These are phyloP conservation scores for Tulasnella sp. DNA, from an alignment of 768 basidiomycete genomes.

Conservation along the genomic window DNA sequence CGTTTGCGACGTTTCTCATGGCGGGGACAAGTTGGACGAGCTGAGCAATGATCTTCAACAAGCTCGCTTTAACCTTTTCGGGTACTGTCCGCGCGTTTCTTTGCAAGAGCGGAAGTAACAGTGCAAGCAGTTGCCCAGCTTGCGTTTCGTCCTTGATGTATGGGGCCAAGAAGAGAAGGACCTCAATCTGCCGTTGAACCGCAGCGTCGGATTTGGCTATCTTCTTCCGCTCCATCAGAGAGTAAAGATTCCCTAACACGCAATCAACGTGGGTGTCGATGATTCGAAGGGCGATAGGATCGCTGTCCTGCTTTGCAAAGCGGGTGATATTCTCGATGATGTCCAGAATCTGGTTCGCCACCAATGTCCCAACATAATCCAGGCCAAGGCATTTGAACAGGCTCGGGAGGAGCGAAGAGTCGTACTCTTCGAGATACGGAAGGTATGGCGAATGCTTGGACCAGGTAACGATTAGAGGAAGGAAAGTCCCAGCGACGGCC, in stretches of 20 bases:
- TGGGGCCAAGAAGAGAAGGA: conserved; percentile 78
- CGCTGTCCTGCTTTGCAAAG: conserved; percentile 57
- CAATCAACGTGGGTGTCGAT: conserved; percentile 42
- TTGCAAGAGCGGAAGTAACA: conserved; percentile 80
- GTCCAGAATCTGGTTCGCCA: conserved; percentile 81
- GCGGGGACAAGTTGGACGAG: conserved; percentile 70
- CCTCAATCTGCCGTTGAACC: conserved; percentile 76
- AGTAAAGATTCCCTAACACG: conserved; percentile 69
- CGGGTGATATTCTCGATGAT: conserved; percentile 69
- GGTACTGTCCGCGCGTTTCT: conserved; percentile 74
- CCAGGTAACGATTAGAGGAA: conserved; percentile 86
- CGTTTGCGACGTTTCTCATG: conserved; percentile 52
- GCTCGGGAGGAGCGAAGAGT: conserved; percentile 69
- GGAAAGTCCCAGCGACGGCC: conserved; percentile 83
- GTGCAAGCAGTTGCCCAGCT: conserved; percentile 67
- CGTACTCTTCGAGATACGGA: conserved; percentile 69
- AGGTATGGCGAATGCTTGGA: conserved; percentile 60
- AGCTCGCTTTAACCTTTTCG: conserved; percentile 83
- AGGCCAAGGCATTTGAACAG: conserved; percentile 81
- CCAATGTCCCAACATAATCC: conserved; percentile 82
- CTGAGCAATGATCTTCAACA: conserved; percentile 70
- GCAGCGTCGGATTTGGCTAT: conserved; percentile 72
- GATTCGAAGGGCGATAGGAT: conserved; percentile 48
- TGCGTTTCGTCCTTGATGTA: conserved; percentile 71
- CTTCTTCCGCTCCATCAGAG: conserved; percentile 72